Conservation (phyloP, 225 moss, liverwort and hornwort genomes). For the Thuidium tamariscinum region DNA sequence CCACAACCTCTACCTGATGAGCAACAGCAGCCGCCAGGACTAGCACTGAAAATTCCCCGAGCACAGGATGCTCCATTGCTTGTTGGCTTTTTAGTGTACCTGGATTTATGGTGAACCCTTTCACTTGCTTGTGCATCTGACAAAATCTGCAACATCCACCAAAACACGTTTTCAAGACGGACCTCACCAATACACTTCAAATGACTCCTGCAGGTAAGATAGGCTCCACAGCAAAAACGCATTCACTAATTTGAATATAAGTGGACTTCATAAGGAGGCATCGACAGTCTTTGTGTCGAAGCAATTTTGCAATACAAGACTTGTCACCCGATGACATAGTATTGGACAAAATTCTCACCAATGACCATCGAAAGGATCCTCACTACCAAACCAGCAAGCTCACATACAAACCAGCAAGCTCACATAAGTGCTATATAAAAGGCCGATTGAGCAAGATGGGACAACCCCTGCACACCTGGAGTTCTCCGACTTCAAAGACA, state of each 20-base stretch:
- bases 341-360: neutral
- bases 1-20: slow-evolving; percentile 67
- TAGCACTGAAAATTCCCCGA: slow-evolving; percentile 76
- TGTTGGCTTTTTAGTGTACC: slow-evolving; percentile 45
- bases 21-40: slow-evolving; percentile 88
- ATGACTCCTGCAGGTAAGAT: neutral
- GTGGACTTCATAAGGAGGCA: neutral
- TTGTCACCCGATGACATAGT: neutral
- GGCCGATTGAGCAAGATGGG: neutral
- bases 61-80: slow-evolving; percentile 35
- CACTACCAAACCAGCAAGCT: neutral
- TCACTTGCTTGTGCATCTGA: slow-evolving; percentile 72
- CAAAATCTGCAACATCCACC: slow-evolving; percentile 53
- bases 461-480: slow-evolving; percentile 33
- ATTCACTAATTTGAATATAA: neutral
- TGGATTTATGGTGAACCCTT: slow-evolving; percentile 53
- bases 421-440: neutral
- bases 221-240: neutral
- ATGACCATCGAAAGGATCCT: neutral
- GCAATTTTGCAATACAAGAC: neutral
- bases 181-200: neutral
- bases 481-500: slow-evolving; percentile 59
- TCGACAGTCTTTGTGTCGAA: neutral
- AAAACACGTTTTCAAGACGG: neutral
- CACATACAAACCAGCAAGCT: neutral